phyloP scores from a whole-genome alignment of 208 protist genomes.

The Crithidia fasciculata region DNA sequence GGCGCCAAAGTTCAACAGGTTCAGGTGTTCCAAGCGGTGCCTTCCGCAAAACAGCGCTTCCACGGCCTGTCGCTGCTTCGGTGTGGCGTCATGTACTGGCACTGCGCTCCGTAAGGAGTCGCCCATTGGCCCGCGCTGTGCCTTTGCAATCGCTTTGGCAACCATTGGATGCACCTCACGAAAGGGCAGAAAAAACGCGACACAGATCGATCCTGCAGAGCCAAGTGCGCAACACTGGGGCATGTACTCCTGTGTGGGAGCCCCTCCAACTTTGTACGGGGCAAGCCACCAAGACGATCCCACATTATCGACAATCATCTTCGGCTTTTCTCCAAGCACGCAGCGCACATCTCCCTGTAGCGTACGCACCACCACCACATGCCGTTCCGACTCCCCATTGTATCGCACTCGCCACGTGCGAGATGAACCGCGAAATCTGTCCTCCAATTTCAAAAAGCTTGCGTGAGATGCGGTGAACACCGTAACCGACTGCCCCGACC shows the following conservation, averaged over 20 bases:
- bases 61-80: neutral
- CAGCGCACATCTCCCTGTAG: neutral
- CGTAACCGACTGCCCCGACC: no score
- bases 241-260: neutral
- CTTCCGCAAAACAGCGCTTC: neutral
- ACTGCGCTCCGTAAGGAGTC: neutral
- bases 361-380: neutral
- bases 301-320: neutral
- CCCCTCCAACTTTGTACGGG: neutral
- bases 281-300: neutral
- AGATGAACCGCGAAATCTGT: neutral
- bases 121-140: neutral
- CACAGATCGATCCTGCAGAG: neutral
- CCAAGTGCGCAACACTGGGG: neutral
- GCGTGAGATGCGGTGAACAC: no score
- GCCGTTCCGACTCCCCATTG: neutral
- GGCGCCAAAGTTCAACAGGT: constrained; percentile 9
- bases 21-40: constrained; percentile 16
- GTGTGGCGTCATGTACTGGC: neutral
- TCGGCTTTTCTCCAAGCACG: neutral
- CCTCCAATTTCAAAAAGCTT: neutral
- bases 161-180: neutral
- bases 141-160: neutral
- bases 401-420: neutral
- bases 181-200: neutral